phyloP scores from a whole-genome alignment of 768 basidiomycete species.

The Candolleomyces efflorescens region DNA sequence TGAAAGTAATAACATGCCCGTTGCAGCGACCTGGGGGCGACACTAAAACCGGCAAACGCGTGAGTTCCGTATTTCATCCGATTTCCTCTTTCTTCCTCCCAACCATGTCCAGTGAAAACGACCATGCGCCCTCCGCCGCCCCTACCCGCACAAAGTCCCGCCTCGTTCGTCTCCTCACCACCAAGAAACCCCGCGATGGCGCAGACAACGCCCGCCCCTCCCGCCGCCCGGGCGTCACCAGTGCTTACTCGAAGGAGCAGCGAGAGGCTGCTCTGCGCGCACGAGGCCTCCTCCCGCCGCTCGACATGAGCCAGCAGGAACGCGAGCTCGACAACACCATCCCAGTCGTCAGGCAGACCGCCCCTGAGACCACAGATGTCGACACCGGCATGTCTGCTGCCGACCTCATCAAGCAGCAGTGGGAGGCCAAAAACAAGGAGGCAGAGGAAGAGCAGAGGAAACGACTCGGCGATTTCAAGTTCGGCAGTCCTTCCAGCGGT shows the following conservation, averaged over 20 bases:
- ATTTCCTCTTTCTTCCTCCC: constrained; percentile 3
- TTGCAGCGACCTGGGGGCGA: neutral
- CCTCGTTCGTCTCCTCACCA: constrained; percentile 9
- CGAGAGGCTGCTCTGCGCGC: constrained; percentile 58
- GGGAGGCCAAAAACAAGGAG: constrained; percentile 39
- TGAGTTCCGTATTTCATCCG: constrained; percentile 12
- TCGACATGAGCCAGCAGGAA: constrained; percentile 39
- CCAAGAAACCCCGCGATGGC: constrained; percentile 8
- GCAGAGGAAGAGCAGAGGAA: constrained; percentile 19
- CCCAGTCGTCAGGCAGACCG: constrained; percentile 24
- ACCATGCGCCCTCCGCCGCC: neutral
- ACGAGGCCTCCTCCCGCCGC: constrained; percentile 53
- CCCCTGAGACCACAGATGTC: constrained; percentile 9
- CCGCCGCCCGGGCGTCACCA: constrained; percentile 15
- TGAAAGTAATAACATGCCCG: neutral
- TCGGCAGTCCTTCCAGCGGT: constrained; percentile 19
- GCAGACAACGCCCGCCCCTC: neutral
- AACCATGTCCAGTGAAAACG: constrained; percentile 3
- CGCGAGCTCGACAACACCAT: constrained; percentile 31
- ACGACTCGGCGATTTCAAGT: constrained; percentile 31
- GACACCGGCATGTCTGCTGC: constrained; percentile 36
- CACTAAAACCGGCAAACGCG: neutral
- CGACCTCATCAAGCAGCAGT: constrained; percentile 48
- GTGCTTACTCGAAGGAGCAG: constrained; percentile 28
- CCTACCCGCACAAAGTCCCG: constrained; percentile 12